Evolutionary conservation across 805 yeast genomes (phyloP).

Genomic region (Danielia oregonensis): DNA sequence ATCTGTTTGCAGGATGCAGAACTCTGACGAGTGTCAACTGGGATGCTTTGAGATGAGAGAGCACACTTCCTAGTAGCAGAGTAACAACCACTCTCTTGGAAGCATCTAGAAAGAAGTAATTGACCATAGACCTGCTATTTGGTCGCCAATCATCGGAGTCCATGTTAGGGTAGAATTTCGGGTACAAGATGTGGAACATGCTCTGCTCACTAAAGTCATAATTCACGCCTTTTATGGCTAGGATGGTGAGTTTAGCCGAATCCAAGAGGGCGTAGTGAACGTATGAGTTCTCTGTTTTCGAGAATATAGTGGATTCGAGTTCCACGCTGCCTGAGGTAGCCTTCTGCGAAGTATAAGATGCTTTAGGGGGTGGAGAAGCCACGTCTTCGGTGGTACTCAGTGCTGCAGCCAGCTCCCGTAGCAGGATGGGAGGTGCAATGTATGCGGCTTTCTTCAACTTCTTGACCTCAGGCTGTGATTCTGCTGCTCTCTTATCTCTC

Average conservation of each 20-base stretch:
- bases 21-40: constrained; percentile 28
- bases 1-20: constrained; percentile 19
- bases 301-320: constrained; percentile 18
- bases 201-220: constrained; percentile 39
- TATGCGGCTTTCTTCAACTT: neutral
- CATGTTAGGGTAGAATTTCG: constrained; percentile 40
- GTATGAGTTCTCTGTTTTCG: constrained; percentile 26
- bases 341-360: neutral
- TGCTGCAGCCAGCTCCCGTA: neutral
- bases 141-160: constrained; percentile 41
- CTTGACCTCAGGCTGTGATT: too few species aligned
- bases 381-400: neutral
- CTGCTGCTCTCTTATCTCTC: neutral
- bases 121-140: constrained; percentile 13
- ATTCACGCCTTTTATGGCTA: constrained; percentile 39
- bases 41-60: constrained; percentile 15
- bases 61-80: constrained; percentile 19
- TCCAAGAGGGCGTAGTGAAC: constrained; percentile 34
- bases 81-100: constrained; percentile 11
- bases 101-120: constrained; percentile 13
- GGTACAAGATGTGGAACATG: constrained; percentile 41
- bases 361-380: neutral
- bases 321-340: constrained; percentile 1
- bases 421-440: neutral
- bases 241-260: constrained; percentile 36